Evolutionary conservation across 2,329 filamentous ascomycete species (phyloP).

Genomic region (Neonectria hederae): DNA sequence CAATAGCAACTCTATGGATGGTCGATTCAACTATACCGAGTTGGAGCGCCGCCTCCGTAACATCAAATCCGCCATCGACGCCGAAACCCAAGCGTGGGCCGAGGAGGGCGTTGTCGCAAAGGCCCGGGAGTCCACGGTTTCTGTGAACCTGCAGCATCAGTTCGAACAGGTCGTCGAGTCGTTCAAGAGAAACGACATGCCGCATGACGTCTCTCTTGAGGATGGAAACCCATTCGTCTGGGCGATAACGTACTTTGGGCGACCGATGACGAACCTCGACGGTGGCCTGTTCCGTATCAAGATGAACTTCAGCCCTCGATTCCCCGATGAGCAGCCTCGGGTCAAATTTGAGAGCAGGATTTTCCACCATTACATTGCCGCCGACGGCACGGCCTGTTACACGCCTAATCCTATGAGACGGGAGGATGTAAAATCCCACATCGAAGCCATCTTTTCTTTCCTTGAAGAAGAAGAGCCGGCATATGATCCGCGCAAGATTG

Average conservation of each 20-base stretch:
- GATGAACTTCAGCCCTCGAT: constrained; percentile 82
- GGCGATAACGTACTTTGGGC: constrained; percentile 88
- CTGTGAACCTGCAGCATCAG: constrained; percentile 84
- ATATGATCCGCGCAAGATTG: constrained; percentile 88
- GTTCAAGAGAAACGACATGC: constrained; percentile 75
- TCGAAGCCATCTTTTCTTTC: constrained; percentile 81
- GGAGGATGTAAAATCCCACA: constrained; percentile 84
- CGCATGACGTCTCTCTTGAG: constrained; percentile 79
- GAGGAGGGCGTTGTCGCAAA: constrained; percentile 71
- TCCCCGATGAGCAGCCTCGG: constrained; percentile 88
- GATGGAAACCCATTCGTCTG: constrained; percentile 90
- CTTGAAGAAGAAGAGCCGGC: constrained; percentile 89
- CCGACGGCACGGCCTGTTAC: constrained; percentile 86
- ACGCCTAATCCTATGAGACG: constrained; percentile 66
- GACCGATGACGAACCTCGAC: constrained; percentile 92
- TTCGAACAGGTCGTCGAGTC: constrained; percentile 82
- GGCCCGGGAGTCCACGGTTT: constrained; percentile 75
- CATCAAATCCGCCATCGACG: constrained; percentile 76
- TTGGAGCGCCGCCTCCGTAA: constrained; percentile 74
- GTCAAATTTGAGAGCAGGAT: constrained; percentile 82
- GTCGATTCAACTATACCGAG: constrained; percentile 81
- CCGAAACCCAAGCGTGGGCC: constrained; percentile 78
- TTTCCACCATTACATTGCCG: constrained; percentile 88
- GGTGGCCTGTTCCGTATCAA: constrained; percentile 88
- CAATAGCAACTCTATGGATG: constrained; percentile 83